A percentile compares a stretch with the other conserved stretches of the same genome.
Evolutionary conservation across 306 rosid species (phyloP).

Genomic region (Morella rubra): DNA sequence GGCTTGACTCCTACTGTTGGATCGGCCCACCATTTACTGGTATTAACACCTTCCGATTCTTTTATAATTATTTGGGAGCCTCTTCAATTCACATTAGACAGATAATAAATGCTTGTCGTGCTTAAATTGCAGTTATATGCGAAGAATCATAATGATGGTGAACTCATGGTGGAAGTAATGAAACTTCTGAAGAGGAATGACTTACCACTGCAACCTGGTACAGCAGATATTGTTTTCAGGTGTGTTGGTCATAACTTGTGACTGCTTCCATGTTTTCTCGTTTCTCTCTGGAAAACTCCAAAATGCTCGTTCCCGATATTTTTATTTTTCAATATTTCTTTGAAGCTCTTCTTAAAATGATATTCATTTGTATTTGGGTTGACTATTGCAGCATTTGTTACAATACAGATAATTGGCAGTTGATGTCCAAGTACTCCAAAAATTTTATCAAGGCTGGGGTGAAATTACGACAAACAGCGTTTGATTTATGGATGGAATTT

Average conservation of each 20-base stretch:
- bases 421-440: constrained; percentile 69
- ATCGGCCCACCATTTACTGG: constrained; percentile 87
- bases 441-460: constrained; percentile 72
- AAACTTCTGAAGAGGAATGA: constrained; percentile 66
- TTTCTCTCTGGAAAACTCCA: constrained; percentile 1
- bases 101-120: constrained; percentile 25
- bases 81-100: constrained; percentile 15
- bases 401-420: constrained; percentile 63
- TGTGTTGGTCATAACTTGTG: constrained; percentile 24
- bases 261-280: constrained; percentile 17
- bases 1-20: constrained; percentile 73
- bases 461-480: constrained; percentile 69
- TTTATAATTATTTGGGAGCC: constrained; percentile 16
- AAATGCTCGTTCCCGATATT: neutral
- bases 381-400: constrained; percentile 76
- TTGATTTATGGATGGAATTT: constrained; percentile 69
- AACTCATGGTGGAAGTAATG: constrained; percentile 76
- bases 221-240: constrained; percentile 97
- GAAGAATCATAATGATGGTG: constrained; percentile 58
- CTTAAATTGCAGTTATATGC: constrained; percentile 58
- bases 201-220: constrained; percentile 86
- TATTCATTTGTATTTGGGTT: constrained; percentile 26
- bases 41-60: constrained; percentile 33
- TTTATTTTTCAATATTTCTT: neutral
- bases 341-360: constrained; percentile 18